Base-by-base conservation (phyloP, 2,329 filamentous ascomycete species). In the Talaromyces marneffei region DNA sequence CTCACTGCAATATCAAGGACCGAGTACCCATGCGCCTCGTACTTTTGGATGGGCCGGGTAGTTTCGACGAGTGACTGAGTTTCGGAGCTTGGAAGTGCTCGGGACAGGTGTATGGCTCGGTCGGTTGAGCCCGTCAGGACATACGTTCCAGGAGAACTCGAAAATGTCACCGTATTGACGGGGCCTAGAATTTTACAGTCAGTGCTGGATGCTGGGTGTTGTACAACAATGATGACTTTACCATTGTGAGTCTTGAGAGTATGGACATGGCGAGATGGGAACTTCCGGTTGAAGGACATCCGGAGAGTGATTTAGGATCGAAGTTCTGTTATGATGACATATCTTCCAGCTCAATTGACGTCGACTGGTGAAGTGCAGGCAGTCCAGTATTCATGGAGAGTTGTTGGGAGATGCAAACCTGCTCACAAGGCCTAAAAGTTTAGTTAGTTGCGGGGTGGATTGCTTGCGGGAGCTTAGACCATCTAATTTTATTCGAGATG, bases 21-120 rank as follows among this genome's bases (percentile, higher is more conserved):
- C 68, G 92, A 89, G 79, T 99, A 96, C 66, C 91, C 92, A 77
- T 99, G 94, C 2, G 90, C 91, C 37, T 87, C 80, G 78, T 96
- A 99, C 37, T 86, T 90, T 76, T 97, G 92, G 71, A 99, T 91
- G 3, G 94, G 86, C 1, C 75, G 72, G 66, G 72, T 70, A 67
- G 73, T 74, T 72, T 75, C 70, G 29, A 63, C 60, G 9, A 64
- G 63, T 1, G 70, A 62, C 16, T 68, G 60, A 44, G 72, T 62
- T 60, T 72, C 71, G 70, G 74, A 70, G 66, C 75, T 73, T 65
- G 77, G 70, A 65, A 77, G 64, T 64, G 78, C 71, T 72, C 96
- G 96, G 80, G 92, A 95, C 42, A 97, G 87, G 61, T 92, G 87
- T 72, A 97, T 87, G 16, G 85, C 83, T 65, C 92, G 90, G 80